Percentiles rank a stretch among this genome's conserved stretches.
Evolutionary conservation across 2,329 filamentous ascomycete species (phyloP).

Genomic region (Colletotrichum spaethianum): DNA sequence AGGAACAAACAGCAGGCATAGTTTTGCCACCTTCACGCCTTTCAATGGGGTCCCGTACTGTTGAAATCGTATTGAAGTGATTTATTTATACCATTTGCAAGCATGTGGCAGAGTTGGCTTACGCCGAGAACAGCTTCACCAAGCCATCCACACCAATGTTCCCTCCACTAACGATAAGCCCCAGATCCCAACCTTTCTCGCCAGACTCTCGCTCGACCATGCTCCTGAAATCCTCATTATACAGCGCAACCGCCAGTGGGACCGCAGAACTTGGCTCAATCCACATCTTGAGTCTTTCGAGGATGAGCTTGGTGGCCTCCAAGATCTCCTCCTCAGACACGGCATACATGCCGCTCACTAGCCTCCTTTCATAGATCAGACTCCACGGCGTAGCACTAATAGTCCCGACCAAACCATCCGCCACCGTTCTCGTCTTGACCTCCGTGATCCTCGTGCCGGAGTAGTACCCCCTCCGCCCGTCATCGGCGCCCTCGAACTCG

Average conservation of each 20-base stretch:
- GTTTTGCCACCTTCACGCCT: neutral
- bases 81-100: neutral
- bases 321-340: conserved; percentile 81
- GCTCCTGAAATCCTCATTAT: conserved; percentile 80
- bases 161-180: conserved; percentile 66
- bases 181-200: conserved; percentile 75
- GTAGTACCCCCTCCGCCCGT: conserved; percentile 76
- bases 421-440: conserved; percentile 82
- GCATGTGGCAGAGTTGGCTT: neutral
- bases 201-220: conserved; percentile 76
- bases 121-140: conserved; percentile 56
- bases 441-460: conserved; percentile 70
- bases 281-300: conserved; percentile 86
- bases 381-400: conserved; percentile 79
- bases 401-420: conserved; percentile 83
- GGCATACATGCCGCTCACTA: conserved; percentile 75
- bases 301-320: conserved; percentile 76
- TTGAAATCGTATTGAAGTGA: neutral
- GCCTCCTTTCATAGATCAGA: conserved; percentile 74
- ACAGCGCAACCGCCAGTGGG: conserved; percentile 80
- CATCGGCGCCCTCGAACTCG: conserved; percentile 81
- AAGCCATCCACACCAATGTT: conserved; percentile 64
- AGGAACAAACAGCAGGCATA: neutral
- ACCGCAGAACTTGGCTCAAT: conserved; percentile 86
- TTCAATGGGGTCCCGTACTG: neutral